A percentile compares a stretch with the other conserved stretches of the same genome.
phyloP scores from a whole-genome alignment of 306 rosid genomes.

The Fagus crenata region DNA sequence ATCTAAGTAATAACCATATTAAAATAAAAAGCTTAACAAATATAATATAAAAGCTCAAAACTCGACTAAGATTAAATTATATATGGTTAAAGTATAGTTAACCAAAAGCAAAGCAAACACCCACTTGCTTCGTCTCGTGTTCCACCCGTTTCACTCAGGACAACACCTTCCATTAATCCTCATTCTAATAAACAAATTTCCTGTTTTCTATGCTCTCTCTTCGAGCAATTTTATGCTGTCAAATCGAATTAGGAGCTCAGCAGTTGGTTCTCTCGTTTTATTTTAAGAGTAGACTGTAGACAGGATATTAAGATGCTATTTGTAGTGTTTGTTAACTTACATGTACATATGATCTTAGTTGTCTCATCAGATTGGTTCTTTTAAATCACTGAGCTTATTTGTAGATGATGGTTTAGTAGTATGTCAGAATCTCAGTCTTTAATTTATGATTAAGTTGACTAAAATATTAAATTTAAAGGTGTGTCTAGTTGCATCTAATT shows the following conservation, averaged over 20 bases:
- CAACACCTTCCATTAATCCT: conserved; percentile 46
- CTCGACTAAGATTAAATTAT: conserved; percentile 38
- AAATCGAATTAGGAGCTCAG: conserved; percentile 31
- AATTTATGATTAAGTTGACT: background rate
- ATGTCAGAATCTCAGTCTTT: background rate
- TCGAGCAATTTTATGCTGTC: conserved; percentile 41
- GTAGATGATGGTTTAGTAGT: background rate
- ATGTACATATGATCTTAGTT: background rate
- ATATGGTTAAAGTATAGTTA: conserved; percentile 28
- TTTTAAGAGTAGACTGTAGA: background rate
- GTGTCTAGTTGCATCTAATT: too few relatives aligned
- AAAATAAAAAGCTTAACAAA: conserved; percentile 22
- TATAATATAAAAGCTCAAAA: conserved; percentile 18
- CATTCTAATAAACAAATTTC: conserved; percentile 13
- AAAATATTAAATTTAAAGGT: background rate
- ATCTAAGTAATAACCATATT: background rate
- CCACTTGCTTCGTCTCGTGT: conserved; percentile 70
- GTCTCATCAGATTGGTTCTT: background rate
- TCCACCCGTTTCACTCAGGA: conserved; percentile 48
- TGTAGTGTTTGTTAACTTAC: background rate
- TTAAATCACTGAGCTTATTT: background rate
- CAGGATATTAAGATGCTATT: background rate
- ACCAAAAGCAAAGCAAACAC: conserved; percentile 45
- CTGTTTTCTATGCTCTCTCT: conserved; percentile 17
- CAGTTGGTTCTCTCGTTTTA: conserved; percentile 25